These are phyloP conservation scores for Epichloe sylvatica DNA, from an alignment of 2,329 filamentous ascomycete genomes.

Conservation along the genomic window DNA sequence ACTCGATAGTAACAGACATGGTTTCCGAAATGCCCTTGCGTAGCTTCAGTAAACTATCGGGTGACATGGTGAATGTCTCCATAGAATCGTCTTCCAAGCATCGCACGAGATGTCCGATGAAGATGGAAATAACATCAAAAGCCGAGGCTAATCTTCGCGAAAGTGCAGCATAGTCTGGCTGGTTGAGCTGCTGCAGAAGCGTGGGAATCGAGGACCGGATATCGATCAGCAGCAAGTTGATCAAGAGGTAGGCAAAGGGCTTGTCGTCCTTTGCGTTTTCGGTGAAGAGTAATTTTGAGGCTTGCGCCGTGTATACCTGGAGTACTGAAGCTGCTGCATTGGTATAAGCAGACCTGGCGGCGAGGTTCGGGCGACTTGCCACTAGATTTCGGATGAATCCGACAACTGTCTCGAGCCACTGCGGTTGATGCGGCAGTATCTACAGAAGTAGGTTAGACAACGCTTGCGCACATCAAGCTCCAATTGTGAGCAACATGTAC, in stretches of 20 bases:
- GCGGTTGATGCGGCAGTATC: slow-evolving; percentile 34
- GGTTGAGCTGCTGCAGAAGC: slow-evolving; percentile 44
- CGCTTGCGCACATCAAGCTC: too few relatives aligned
- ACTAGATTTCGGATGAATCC: slow-evolving; percentile 38
- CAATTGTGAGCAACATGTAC: slow-evolving; percentile 7
- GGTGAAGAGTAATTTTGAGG: slow-evolving; percentile 38
- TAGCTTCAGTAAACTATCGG: slow-evolving; percentile 47
- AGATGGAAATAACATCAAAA: slow-evolving; percentile 48
- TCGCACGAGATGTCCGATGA: slow-evolving; percentile 43
- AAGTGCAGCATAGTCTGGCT: slow-evolving; percentile 33
- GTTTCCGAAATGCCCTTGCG: slow-evolving; percentile 48
- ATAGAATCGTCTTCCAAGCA: slow-evolving; percentile 35
- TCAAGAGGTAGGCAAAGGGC: slow-evolving; percentile 46
- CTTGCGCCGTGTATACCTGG: slow-evolving; percentile 35
- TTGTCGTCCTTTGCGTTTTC: slow-evolving; percentile 29
- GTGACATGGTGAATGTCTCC: slow-evolving; percentile 32
- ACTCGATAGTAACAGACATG: slow-evolving; percentile 48
- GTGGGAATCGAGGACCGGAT: slow-evolving; percentile 48
- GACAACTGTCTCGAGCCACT: slow-evolving; percentile 38
- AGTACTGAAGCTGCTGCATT: slow-evolving; percentile 44
- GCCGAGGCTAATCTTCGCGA: slow-evolving; percentile 44
- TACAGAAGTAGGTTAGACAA: slow-evolving; percentile 12
- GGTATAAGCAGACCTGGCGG: slow-evolving; percentile 44
- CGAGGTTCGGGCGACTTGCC: slow-evolving; percentile 38
- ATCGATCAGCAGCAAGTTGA: slow-evolving; percentile 53